A percentile compares a stretch with the other conserved stretches of the same genome.
phyloP scores from a whole-genome alignment of 345 rosid species.

The Rhizophora mangle region DNA sequence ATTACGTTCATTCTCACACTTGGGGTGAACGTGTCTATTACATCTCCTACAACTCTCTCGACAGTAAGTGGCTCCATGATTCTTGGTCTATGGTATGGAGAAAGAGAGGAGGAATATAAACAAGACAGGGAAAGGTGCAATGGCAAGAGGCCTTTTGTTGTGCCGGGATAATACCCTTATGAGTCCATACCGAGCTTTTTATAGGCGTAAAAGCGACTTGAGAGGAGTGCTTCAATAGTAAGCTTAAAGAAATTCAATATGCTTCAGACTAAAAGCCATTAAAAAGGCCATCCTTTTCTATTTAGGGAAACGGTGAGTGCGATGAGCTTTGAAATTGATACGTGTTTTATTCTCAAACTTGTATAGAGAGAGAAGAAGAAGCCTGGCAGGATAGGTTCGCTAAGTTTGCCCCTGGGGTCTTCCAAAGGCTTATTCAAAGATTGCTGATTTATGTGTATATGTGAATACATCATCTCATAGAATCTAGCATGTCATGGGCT shows the following conservation, averaged over 20 bases:
- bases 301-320: slow-evolving; percentile 23
- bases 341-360: background rate
- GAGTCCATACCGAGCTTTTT: background rate
- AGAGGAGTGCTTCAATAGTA: slow-evolving; percentile 11
- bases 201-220: slow-evolving; percentile 8
- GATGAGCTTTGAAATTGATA: slow-evolving; percentile 7
- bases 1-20: slow-evolving; percentile 56
- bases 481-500: slow-evolving; percentile 32
- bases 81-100: slow-evolving; percentile 38
- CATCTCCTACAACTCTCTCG: slow-evolving; percentile 79
- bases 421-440: background rate
- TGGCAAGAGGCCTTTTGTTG: background rate
- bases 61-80: slow-evolving; percentile 49
- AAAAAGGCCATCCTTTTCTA: background rate
- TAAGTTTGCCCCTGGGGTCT: background rate
- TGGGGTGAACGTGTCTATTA: slow-evolving; percentile 60
- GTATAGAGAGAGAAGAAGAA: background rate
- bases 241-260: slow-evolving; percentile 30
- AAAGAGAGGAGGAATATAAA: background rate
- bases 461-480: background rate
- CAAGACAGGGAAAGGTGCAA: no score
- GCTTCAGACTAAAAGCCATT: slow-evolving; percentile 1
- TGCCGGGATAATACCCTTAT: background rate
- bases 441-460: background rate
- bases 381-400: slow-evolving; percentile 3